Evolutionary conservation across 192 early-diverging fungal genomes (phyloP).

Genomic region (Backusella circina): DNA sequence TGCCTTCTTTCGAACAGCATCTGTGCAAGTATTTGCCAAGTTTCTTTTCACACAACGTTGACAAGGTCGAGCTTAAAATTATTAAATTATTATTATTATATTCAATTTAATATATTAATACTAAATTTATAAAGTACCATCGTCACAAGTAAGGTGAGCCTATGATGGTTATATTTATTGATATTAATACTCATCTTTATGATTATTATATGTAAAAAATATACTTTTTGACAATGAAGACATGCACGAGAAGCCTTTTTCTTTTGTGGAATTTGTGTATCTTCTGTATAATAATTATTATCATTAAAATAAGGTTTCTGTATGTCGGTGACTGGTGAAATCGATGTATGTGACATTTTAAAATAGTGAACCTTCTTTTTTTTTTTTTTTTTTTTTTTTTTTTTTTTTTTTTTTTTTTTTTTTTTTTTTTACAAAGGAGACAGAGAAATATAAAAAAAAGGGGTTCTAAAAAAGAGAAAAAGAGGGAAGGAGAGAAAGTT

Average conservation of each 20-base stretch:
- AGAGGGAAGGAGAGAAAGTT: not conserved
- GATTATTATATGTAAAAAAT: not conserved
- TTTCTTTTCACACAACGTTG: constrained; percentile 83
- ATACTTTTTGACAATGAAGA: constrained; percentile 12
- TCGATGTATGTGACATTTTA: not conserved
- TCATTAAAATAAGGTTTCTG: not conserved
- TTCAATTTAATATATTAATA: not conserved
- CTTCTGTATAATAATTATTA: constrained; percentile 2
- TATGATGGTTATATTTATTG: not conserved
- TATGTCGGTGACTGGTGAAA: not conserved
- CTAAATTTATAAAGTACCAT: constrained; percentile 6
- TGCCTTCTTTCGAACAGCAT: constrained; percentile 84
- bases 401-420: too few relatives aligned
- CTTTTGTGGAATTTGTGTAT: not conserved
- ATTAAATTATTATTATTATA: constrained; percentile 3
- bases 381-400: too few relatives aligned
- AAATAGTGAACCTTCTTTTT: not conserved
- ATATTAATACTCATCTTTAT: not conserved
- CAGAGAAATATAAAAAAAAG: not conserved
- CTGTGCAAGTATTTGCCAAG: constrained; percentile 68
- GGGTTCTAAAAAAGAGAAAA: not conserved
- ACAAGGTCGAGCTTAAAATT: constrained; percentile 70
- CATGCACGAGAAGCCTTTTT: not conserved
- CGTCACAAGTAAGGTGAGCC: constrained; percentile 10
- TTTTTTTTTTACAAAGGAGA: too few relatives aligned